phyloP scores from a whole-genome alignment of 345 rosid species.

The Passiflora organensis region DNA sequence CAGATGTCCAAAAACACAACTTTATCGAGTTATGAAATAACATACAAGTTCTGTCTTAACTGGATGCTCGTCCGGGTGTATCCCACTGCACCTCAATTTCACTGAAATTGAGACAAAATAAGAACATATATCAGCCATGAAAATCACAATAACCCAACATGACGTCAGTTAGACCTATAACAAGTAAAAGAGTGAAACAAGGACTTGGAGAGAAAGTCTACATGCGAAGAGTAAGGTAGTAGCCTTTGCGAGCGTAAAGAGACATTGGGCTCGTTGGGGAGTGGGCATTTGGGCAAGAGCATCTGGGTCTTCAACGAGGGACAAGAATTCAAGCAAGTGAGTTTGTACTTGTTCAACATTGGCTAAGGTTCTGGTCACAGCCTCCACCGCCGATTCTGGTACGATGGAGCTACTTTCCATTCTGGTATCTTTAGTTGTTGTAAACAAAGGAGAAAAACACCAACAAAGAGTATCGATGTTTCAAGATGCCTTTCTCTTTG shows the following conservation, averaged over 20 bases:
- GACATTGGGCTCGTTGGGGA: constrained; percentile 62
- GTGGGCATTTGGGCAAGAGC: constrained; percentile 60
- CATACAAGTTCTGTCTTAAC: constrained; percentile 83
- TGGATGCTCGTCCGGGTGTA: constrained; percentile 76
- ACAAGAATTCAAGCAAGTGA: constrained; percentile 50
- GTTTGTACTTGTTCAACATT: constrained; percentile 41
- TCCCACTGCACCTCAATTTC: constrained; percentile 76
- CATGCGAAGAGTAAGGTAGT: constrained; percentile 58
- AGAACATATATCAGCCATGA: constrained; percentile 6
- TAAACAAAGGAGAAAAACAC: too few relatives aligned
- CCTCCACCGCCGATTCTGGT: constrained; percentile 58
- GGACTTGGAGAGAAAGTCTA: constrained; percentile 11
- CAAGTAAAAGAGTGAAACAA: neutral
- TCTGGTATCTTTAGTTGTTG: neutral
- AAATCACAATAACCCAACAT: neutral
- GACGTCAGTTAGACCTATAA: neutral
- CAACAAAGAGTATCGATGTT: too few relatives aligned
- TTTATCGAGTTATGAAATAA: neutral
- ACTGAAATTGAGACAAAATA: constrained; percentile 34
- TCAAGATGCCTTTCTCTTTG: too few relatives aligned
- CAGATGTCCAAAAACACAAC: constrained; percentile 2
- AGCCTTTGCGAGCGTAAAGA: constrained; percentile 61
- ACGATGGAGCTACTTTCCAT: constrained; percentile 29
- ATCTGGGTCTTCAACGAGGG: constrained; percentile 49
- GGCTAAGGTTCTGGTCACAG: constrained; percentile 51